Base-by-base conservation (phyloP, 2,329 filamentous ascomycete species). In the Talaromyces sp. region DNA sequence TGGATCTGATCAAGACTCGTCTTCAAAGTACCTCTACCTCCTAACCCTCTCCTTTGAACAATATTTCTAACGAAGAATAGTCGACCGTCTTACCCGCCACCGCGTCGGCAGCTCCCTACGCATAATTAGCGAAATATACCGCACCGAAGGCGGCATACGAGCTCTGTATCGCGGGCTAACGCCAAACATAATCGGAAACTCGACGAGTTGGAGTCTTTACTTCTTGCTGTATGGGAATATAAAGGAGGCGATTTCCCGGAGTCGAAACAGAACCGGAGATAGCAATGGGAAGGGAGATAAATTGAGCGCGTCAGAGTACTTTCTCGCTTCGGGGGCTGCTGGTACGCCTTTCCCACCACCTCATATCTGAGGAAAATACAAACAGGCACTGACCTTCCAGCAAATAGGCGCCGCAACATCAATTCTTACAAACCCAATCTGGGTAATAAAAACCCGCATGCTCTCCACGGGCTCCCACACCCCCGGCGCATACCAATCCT, bases 391-490 rank as follows among this genome's bases (percentile, higher is more conserved):
- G 3, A 16, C 31, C 14, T 4, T 16, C 24, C 6, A 9, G 24
- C 24, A 19, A 54, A 35, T 9, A 54, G 69, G 93, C 3, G 94
- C 35, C 82, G 90, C 19, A 47, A 96, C 93, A 1, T 90, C 93
- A 50, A 80, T 91, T 35, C 83, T 94, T 69, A 98, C 95, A 35
- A 98, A 98, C 75, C 95, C 95, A 2, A 89, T 99, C 71, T 99
- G 95, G 95, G 95, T 99, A 2, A 88, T 99, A 76, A 98, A 98
- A 82, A 98, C 94, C 9, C 90, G 95, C 68, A 98, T 99, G 93
- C 83, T 98, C 27, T 92, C 93, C 35, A 93, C 91, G 3, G 91
- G 95, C 69, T 86, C 87, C 59, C 83, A 86, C 63, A 84, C 87
- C 6, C 85, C 84, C 1, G 92, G 92, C 14, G 95, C 94, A 1